phyloP scores from a whole-genome alignment of 352 stramenopile genomes.

The Pythium scleroteichum region DNA sequence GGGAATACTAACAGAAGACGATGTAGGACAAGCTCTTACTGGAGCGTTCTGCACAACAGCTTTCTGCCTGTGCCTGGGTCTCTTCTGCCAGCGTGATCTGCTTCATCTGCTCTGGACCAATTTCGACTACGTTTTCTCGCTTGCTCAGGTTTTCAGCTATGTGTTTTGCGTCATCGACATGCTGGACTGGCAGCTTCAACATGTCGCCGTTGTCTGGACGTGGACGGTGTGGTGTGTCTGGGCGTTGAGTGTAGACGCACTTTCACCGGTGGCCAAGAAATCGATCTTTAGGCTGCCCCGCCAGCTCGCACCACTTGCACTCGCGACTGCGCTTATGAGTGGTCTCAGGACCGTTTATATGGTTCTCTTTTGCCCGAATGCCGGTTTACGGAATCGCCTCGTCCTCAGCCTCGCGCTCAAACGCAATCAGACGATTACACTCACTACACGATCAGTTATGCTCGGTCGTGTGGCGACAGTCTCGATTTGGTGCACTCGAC shows the following conservation, averaged over 20 bases:
- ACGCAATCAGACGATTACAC: background rate
- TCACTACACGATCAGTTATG: background rate
- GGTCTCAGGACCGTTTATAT: background rate
- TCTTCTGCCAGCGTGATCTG: slow-evolving; percentile 7
- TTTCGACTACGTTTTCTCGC: slow-evolving; percentile 19
- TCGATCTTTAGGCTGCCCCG: slow-evolving; percentile 5
- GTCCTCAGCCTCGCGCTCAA: background rate
- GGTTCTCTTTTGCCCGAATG: background rate
- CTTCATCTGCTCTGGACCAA: slow-evolving; percentile 3
- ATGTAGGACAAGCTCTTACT: background rate
- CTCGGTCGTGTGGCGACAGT: background rate
- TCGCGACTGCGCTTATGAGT: background rate
- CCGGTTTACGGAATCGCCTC: background rate
- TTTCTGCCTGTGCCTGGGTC: slow-evolving; percentile 5
- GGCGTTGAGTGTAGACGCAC: slow-evolving; percentile 11
- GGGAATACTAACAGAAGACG: too few species aligned
- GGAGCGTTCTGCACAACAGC: background rate
- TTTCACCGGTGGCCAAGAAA: slow-evolving; percentile 10
- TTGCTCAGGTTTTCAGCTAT: background rate
- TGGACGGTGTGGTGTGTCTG: slow-evolving; percentile 19
- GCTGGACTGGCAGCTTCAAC: slow-evolving; percentile 6
- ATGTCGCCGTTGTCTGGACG: slow-evolving; percentile 1
- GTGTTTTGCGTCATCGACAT: background rate
- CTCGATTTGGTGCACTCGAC: background rate
- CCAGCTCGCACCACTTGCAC: background rate